Percentiles rank a stretch among this genome's conserved stretches.
Conservation (phyloP, 192 early-diverging fungal species). For the Globomyces pollinis-pini region DNA sequence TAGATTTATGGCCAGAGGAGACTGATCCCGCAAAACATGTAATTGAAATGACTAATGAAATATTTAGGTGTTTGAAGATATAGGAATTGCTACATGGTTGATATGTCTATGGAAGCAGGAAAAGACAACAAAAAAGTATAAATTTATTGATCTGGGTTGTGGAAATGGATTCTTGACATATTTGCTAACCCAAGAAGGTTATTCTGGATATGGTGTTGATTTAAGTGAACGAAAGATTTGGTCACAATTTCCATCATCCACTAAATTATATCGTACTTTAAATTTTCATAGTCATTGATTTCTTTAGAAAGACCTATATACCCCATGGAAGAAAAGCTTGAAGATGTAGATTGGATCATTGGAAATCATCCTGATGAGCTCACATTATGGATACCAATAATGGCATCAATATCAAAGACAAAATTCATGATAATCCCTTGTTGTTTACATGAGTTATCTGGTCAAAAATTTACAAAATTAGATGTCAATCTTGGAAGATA, state of each 20-base stretch:
- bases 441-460: conserved; percentile 69
- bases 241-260: too few species aligned
- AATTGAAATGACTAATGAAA: too few species aligned
- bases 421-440: conserved; percentile 77
- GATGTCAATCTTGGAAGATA: neutral
- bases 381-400: conserved; percentile 76
- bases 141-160: conserved; percentile 77
- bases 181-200: conserved; percentile 64
- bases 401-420: conserved; percentile 45
- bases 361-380: conserved; percentile 88
- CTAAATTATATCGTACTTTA: conserved; percentile 37
- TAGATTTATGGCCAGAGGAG: conserved; percentile 71
- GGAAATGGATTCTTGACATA: conserved; percentile 78
- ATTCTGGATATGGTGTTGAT: conserved; percentile 67
- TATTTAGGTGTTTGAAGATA: conserved; percentile 85
- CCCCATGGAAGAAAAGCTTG: conserved; percentile 36
- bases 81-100: conserved; percentile 77
- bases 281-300: too few species aligned
- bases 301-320: conserved; percentile 54
- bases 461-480: conserved; percentile 39
- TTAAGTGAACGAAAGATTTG: conserved; percentile 68
- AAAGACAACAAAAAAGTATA: neutral
- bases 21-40: conserved; percentile 80
- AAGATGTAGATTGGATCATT: conserved; percentile 66
- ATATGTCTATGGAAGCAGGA: conserved; percentile 62